These are phyloP conservation scores for Epichloe brachyelytri DNA, from an alignment of 2,329 filamentous ascomycete species.

Conservation along the genomic window DNA sequence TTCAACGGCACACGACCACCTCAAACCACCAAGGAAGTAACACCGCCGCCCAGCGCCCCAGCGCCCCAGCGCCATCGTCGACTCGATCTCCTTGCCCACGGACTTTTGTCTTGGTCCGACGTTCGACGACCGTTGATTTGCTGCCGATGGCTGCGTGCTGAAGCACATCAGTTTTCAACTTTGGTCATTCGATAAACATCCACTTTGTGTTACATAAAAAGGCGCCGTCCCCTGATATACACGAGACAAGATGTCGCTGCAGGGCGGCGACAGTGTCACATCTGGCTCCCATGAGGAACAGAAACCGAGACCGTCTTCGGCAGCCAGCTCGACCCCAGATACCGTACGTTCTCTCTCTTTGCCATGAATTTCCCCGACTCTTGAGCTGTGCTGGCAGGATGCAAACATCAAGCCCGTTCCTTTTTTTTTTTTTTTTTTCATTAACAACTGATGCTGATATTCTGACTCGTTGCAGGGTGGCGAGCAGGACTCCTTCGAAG, in stretches of 20 bases:
- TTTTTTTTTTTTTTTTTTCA: no score
- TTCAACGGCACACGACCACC: background rate
- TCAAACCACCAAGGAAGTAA: background rate
- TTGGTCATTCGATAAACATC: background rate
- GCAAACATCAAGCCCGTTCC: background rate
- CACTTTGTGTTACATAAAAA: background rate
- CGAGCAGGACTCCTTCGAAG: conserved; percentile 52
- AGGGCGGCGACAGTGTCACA: conserved; percentile 17
- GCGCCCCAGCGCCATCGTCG: background rate
- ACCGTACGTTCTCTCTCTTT: conserved; percentile 13
- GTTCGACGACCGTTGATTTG: background rate
- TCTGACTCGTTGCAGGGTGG: conserved; percentile 14
- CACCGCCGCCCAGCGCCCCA: background rate
- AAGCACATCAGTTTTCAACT: background rate
- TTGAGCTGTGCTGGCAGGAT: background rate
- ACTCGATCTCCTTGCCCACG: background rate
- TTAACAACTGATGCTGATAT: background rate
- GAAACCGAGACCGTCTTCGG: conserved; percentile 17
- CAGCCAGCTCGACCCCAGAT: conserved; percentile 16
- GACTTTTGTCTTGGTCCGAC: background rate
- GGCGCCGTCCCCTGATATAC: conserved; percentile 1
- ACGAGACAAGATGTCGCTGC: conserved; percentile 21
- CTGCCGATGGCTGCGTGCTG: conserved; percentile 7
- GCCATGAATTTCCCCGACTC: background rate
- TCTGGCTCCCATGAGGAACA: conserved; percentile 11